These are phyloP conservation scores for Raffaelea albimanens DNA, from an alignment of 2,329 filamentous ascomycete genomes.

Conservation along the genomic window DNA sequence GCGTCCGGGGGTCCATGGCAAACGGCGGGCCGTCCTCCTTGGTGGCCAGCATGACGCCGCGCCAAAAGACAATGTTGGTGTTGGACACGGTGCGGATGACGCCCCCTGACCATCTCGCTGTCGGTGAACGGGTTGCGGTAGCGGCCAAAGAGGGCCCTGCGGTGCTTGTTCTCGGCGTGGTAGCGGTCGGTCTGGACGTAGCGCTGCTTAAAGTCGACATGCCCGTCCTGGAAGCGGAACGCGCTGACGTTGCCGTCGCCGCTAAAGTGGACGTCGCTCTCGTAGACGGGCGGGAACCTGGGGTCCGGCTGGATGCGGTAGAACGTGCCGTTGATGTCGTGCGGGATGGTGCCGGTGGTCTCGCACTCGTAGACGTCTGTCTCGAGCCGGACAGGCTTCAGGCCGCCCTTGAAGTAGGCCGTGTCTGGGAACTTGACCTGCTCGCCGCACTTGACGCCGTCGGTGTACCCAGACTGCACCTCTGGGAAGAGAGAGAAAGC, in stretches of 20 bases:
- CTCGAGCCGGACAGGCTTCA: slow-evolving; percentile 13
- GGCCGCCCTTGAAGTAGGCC: slow-evolving; percentile 12
- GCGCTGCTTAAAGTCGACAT: slow-evolving; percentile 31
- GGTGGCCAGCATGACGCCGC: slow-evolving; percentile 41
- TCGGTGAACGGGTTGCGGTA: slow-evolving; percentile 51
- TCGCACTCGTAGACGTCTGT: slow-evolving; percentile 15
- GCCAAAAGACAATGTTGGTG: slow-evolving; percentile 51
- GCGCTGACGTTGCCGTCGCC: slow-evolving; percentile 29
- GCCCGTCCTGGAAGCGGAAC: slow-evolving; percentile 28
- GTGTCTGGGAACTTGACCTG: slow-evolving; percentile 14
- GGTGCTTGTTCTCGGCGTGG: slow-evolving; percentile 18
- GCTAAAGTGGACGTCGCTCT: slow-evolving; percentile 35
- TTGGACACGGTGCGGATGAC: slow-evolving; percentile 48
- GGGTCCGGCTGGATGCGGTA: slow-evolving; percentile 43
- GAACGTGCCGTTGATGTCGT: slow-evolving; percentile 35
- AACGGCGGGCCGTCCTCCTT: slow-evolving; percentile 47
- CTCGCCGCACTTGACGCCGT: slow-evolving; percentile 11
- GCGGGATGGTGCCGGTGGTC: slow-evolving; percentile 24
- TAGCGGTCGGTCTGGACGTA: slow-evolving; percentile 31
- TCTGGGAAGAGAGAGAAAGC: slow-evolving; percentile 13
- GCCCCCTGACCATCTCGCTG: slow-evolving; percentile 42
- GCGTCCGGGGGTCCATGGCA: slow-evolving; percentile 37
- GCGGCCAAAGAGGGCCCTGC: slow-evolving; percentile 36
- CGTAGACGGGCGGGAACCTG: slow-evolving; percentile 43
- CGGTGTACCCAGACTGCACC: slow-evolving; percentile 12